Base-by-base conservation (phyloP, 2,329 filamentous ascomycete genomes). In the Alternaria alternata region DNA sequence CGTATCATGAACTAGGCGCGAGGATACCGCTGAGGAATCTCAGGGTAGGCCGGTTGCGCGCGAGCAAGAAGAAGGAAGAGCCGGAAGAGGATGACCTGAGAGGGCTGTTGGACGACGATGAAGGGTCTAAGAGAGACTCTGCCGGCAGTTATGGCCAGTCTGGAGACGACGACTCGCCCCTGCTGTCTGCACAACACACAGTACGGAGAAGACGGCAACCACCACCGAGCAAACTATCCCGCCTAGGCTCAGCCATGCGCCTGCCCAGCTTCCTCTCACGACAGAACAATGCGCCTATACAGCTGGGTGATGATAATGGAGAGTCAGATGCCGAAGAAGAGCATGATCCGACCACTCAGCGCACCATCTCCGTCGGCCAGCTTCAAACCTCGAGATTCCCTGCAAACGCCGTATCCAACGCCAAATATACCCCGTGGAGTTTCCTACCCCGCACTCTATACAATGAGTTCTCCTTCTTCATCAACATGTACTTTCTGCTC, bases 401-500 rank as follows among this genome's bases (percentile, higher is more conserved):
- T 9, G 88, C 91, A 8, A 99, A 99, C 78, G 87, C 93, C 57
- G 87, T 99, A 49, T 98, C 94, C 36, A 98, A 99, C 77, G 94
- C 95, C 56, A 99, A 98, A 84, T 99, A 99, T 79, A 98, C 94
- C 30, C 89, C 94, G 1, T 90, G 94, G 83, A 97, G 91, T 53
- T 99, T 99, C 79, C 85, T 99, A 14, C 96, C 96, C 3, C 85
- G 94, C 53, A 99, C 95, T 0, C 84, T 99, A 22, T 99, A 97
- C 81, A 98, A 98, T 81, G 95, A 99, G 76, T 99, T 99, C 78
- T 97, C 94, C 61, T 99, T 98, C 83, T 99, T 99, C 81, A 97
- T 99, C 85, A 99, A 99, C 85, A 92, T 98, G 84, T 99, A 99
- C 78, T 99, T 99, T 78, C 84, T 99, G 57, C 88, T 98, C 26